Evolutionary conservation across 352 stramenopile genomes (phyloP), one percentile per base, ranked within the genome.

Genomic region (Phytophthora hibernalis): DNA sequence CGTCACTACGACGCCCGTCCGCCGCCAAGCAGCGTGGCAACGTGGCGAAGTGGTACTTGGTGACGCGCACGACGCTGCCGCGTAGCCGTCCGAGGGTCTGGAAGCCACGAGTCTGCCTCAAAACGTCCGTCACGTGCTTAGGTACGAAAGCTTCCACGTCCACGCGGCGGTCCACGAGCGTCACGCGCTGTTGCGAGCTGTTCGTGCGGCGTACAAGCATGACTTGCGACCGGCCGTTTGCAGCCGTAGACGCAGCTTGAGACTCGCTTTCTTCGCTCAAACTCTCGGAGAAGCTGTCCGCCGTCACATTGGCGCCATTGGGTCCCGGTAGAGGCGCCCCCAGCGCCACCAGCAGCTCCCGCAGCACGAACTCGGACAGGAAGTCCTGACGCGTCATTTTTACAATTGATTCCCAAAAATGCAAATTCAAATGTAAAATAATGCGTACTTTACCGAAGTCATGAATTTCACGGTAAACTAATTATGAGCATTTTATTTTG

Each of bases 21-120:
- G 28, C 60, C 1, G 52, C 55, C 22, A 74, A 26, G 33, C 77
- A 91, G 45, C 67, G 73, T 52, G 57, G 45, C 3, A 76, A 60
- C 6, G 79, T 89, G 30, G 78, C 68, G 58, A 87, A 93, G 22
- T 83, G 72, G 61, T 91, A 93, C 63, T 85, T 82, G 24, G 76
- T 77, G 22, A 93, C 58, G 30, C 80, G 68, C 7, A 92, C 48
- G 18, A 87, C 61, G 61, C 72, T 87, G 16, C 84, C 84, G 1
- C 74, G 69, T 3, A 92, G 68, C 0, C 61, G n/a, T 15, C 72
- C 56, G 30, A 92, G 50, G 42, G 66, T 80, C 48, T 78, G 44
- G 58, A 74, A 83, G 26, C 65, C 45, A 15, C 54, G 30, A 42
- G 72, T 65, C 22, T 65, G 31, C 37, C 61, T 35, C 44, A 90